A percentile compares a stretch with the other conserved stretches of the same genome.
phyloP scores from a whole-genome alignment of 164 flowering plant species.

The Platanus orientalis region DNA sequence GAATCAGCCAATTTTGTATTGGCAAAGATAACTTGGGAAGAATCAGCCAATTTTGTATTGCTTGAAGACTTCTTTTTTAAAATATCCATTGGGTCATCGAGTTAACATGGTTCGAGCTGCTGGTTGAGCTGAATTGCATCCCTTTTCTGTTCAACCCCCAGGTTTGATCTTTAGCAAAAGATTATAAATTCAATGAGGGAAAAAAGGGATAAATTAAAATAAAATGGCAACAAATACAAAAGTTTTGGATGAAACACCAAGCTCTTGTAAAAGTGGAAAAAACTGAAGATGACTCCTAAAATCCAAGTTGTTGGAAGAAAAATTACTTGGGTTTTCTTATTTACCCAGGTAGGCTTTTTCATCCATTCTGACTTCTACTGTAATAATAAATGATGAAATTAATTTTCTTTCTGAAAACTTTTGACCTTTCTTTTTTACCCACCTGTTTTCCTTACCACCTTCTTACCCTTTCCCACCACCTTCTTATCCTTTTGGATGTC shows the following conservation, averaged over 20 bases:
- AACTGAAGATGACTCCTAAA: constrained; percentile 5
- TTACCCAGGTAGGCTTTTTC: constrained; percentile 11
- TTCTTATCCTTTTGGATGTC: too few relatives aligned
- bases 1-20: too few relatives aligned
- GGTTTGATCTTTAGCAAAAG: background rate
- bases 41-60: too few relatives aligned
- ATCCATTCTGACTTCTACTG: constrained; percentile 10
- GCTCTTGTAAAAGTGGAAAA: constrained; percentile 3
- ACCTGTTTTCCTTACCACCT: background rate
- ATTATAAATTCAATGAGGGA: background rate
- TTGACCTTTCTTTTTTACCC: background rate
- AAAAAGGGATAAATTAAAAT: background rate
- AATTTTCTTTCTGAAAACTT: constrained; percentile 7
- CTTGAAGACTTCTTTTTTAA: too few relatives aligned
- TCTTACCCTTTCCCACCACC: background rate
- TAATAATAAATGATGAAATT: constrained; percentile 18
- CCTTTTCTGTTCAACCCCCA: background rate
- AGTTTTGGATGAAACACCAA: constrained; percentile 8
- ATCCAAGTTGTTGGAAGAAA: constrained; percentile 14
- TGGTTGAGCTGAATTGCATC: too few relatives aligned
- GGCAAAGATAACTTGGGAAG: too few relatives aligned
- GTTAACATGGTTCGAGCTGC: too few relatives aligned
- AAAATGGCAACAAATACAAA: background rate
- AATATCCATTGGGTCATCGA: too few relatives aligned
- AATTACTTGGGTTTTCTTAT: constrained; percentile 11